These are phyloP conservation scores for Nitzschia sp. DNA, from an alignment of 108 stramenopile species.

Conservation along the genomic window DNA sequence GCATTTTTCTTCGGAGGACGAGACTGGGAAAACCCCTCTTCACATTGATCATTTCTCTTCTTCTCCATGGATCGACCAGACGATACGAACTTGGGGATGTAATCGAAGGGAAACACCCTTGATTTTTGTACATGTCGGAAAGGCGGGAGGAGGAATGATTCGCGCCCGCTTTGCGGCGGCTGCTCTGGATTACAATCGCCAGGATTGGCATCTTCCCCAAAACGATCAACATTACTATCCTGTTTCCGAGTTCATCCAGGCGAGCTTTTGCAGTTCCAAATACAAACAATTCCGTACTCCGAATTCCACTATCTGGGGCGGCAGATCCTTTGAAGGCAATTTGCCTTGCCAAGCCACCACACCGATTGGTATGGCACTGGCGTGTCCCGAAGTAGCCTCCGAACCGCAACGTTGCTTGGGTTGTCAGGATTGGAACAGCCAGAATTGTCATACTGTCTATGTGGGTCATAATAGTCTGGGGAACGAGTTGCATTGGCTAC, in stretches of 20 bases:
- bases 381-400: slow-evolving; percentile 22
- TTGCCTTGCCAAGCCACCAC: slow-evolving; percentile 39
- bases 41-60: not conserved
- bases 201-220: slow-evolving; percentile 10
- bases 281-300: slow-evolving; percentile 14
- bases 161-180: slow-evolving; percentile 38
- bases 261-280: slow-evolving; percentile 30
- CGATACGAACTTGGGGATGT: slow-evolving; percentile 51
- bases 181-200: slow-evolving; percentile 26
- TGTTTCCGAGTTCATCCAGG: slow-evolving; percentile 2
- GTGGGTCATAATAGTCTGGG: slow-evolving; percentile 40
- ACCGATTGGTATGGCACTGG: slow-evolving; percentile 39
- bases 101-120: slow-evolving; percentile 36
- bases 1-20: too few species aligned
- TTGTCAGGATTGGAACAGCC: not conserved
- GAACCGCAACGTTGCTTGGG: not conserved
- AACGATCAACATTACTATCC: slow-evolving; percentile 36
- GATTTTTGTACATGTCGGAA: slow-evolving; percentile 56
- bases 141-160: slow-evolving; percentile 41
- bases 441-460: slow-evolving; percentile 36
- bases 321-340: slow-evolving; percentile 31
- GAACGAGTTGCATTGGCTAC: slow-evolving; percentile 50
- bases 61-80: slow-evolving; percentile 7
- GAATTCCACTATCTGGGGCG: not conserved
- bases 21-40: too few species aligned